Conservation (phyloP, 495 filamentous ascomycete genomes). For the Lepidopterella palustris region DNA sequence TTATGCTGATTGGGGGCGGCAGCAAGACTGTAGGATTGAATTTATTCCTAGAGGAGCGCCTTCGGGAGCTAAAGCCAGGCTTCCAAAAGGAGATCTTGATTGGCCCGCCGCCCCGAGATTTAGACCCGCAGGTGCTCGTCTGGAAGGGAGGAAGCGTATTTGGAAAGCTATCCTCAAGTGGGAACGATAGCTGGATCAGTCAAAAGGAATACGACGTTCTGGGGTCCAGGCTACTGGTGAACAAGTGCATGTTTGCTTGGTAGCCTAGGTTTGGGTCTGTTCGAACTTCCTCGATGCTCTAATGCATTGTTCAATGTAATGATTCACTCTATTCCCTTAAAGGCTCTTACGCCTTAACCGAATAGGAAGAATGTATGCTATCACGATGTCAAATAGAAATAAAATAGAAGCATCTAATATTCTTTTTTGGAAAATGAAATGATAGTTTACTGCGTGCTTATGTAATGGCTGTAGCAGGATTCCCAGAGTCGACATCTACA, state of each 20-base stretch:
- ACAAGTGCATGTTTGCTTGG: slow-evolving; percentile 68
- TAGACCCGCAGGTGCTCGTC: slow-evolving; percentile 88
- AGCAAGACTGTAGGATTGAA: slow-evolving; percentile 72
- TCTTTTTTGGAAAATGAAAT: too few relatives aligned
- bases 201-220: slow-evolving; percentile 81
- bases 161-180: slow-evolving; percentile 70
- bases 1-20: slow-evolving; percentile 93
- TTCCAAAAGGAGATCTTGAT: slow-evolving; percentile 80
- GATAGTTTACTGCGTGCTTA: too few relatives aligned
- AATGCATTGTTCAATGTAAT: too few relatives aligned
- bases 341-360: too few relatives aligned
- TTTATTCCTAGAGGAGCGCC: slow-evolving; percentile 69
- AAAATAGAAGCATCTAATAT: too few relatives aligned
- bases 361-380: too few relatives aligned
- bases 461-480: too few relatives aligned
- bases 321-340: too few relatives aligned
- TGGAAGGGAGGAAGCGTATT: slow-evolving; percentile 99
- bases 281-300: too few relatives aligned
- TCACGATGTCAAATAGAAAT: too few relatives aligned
- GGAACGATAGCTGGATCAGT: slow-evolving; percentile 90
- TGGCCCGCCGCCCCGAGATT: slow-evolving; percentile 76
- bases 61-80: slow-evolving; percentile 62
- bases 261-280: background rate
- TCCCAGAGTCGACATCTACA: too few relatives aligned
- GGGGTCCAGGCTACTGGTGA: slow-evolving; percentile 68